phyloP scores from a whole-genome alignment of 306 rosid species.

The Prunus mongolica region DNA sequence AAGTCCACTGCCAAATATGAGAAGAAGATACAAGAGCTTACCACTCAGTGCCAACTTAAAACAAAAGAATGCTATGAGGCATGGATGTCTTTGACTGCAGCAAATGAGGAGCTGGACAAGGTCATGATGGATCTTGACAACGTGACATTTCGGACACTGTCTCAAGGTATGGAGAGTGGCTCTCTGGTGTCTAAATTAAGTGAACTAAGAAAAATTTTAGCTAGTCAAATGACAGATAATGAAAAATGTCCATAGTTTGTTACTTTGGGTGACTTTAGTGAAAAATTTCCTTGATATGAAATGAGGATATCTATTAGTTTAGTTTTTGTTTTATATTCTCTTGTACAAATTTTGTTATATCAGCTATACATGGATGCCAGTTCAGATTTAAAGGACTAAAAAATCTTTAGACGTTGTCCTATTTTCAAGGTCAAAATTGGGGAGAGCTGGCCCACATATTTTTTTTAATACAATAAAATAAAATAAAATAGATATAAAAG shows the following conservation, averaged over 20 bases:
- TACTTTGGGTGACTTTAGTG: not conserved
- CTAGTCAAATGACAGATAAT: not conserved
- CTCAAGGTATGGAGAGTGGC: conserved; percentile 44
- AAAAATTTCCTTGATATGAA: not conserved
- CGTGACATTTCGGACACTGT: conserved; percentile 55
- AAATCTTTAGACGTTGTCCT: not conserved
- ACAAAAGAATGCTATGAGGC: conserved; percentile 87
- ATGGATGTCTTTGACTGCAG: conserved; percentile 78
- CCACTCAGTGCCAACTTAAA: conserved; percentile 58
- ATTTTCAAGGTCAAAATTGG: not conserved
- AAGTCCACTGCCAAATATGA: conserved; percentile 64
- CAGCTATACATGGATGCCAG: not conserved
- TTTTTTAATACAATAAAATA: not conserved
- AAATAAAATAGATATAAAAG: not conserved
- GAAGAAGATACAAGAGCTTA: conserved; percentile 70
- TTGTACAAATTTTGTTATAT: not conserved
- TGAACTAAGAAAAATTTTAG: not conserved
- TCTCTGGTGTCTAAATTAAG: not conserved
- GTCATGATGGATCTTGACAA: conserved; percentile 76
- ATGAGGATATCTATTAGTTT: not conserved
- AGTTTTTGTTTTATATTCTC: not conserved
- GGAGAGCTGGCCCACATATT: not conserved
- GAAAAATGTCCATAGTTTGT: not conserved
- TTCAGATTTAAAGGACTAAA: not conserved
- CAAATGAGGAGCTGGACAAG: conserved; percentile 62